A percentile compares a stretch with the other conserved stretches of the same genome.
Conservation (phyloP, 768 basidiomycete species). For the Rubroboletus satanas region DNA sequence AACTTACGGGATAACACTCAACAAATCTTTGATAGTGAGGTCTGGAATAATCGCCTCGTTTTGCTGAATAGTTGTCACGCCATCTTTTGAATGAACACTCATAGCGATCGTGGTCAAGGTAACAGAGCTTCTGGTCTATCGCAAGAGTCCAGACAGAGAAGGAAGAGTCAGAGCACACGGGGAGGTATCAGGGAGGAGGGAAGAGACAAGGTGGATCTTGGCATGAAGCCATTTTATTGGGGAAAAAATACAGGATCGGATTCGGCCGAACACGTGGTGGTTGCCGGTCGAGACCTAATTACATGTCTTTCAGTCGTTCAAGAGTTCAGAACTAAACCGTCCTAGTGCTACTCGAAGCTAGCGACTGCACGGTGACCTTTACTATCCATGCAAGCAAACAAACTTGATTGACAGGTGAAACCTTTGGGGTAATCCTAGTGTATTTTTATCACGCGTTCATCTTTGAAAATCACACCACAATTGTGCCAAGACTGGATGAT, state of each 20-base stretch:
- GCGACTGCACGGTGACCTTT: not conserved
- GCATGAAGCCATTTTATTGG: slow-evolving; percentile 26
- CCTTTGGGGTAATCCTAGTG: not conserved
- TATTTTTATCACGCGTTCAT: not conserved
- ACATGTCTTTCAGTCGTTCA: not conserved
- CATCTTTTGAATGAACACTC: slow-evolving; percentile 13
- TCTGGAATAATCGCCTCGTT: slow-evolving; percentile 69
- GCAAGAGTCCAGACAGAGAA: not conserved
- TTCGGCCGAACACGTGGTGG: slow-evolving; percentile 30
- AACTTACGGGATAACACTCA: slow-evolving; percentile 77
- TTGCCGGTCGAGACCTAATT: not conserved
- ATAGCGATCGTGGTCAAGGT: slow-evolving; percentile 20
- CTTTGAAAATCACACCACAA: not conserved
- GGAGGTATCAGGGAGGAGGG: not conserved
- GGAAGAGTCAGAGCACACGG: not conserved
- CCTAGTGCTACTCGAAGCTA: too few relatives aligned
- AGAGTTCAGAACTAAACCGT: not conserved
- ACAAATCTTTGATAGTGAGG: slow-evolving; percentile 82
- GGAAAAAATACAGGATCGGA: slow-evolving; percentile 19
- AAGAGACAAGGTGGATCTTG: not conserved
- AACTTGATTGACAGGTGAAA: not conserved
- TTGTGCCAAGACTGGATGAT: not conserved
- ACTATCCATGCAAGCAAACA: not conserved
- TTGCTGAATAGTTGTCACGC: slow-evolving; percentile 45
- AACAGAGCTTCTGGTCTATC: slow-evolving; percentile 3